phyloP scores from a whole-genome alignment of 1,284 basidiomycete genomes.

The Coniferiporia weirii region DNA sequence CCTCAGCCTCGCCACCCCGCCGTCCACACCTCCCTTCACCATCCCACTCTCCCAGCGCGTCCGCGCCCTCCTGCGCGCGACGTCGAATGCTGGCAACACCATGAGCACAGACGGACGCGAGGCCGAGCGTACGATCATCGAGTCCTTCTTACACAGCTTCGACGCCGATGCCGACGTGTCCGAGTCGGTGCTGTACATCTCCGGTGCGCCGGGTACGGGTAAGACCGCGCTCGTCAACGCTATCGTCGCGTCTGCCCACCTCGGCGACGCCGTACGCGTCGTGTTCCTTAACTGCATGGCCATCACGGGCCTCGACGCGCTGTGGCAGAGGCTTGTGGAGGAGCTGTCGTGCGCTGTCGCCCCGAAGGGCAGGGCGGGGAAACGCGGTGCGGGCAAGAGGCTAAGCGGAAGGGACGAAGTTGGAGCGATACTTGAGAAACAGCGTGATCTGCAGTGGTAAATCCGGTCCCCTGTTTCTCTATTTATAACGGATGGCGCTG shows the following conservation, averaged over 20 bases:
- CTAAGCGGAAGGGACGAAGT: conserved; percentile 36
- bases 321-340: conserved; percentile 65
- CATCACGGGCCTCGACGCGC: conserved; percentile 52
- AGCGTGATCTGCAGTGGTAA: conserved; percentile 48
- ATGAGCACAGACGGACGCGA: conserved; percentile 58
- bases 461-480: conserved; percentile 20
- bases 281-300: conserved; percentile 76
- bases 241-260: conserved; percentile 39
- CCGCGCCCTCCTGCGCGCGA: conserved; percentile 63
- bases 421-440: conserved; percentile 31
- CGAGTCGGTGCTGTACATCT: conserved; percentile 56
- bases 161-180: conserved; percentile 30
- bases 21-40: conserved; percentile 48
- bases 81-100: conserved; percentile 44
- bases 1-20: conserved; percentile 51
- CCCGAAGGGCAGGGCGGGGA: conserved; percentile 31
- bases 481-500: too few species aligned
- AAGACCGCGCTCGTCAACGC: conserved; percentile 77
- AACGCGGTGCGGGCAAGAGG: conserved; percentile 27
- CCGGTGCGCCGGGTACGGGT: conserved; percentile 75
- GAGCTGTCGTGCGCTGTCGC: conserved; percentile 34
- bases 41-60: conserved; percentile 59
- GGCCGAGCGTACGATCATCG: conserved; percentile 50
- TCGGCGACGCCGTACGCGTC: conserved; percentile 39
- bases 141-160: conserved; percentile 37